A percentile compares a stretch with the other conserved stretches of the same genome.
Evolutionary conservation across 1,284 basidiomycete species (phyloP).

Genomic region (Sparassis latifolia): DNA sequence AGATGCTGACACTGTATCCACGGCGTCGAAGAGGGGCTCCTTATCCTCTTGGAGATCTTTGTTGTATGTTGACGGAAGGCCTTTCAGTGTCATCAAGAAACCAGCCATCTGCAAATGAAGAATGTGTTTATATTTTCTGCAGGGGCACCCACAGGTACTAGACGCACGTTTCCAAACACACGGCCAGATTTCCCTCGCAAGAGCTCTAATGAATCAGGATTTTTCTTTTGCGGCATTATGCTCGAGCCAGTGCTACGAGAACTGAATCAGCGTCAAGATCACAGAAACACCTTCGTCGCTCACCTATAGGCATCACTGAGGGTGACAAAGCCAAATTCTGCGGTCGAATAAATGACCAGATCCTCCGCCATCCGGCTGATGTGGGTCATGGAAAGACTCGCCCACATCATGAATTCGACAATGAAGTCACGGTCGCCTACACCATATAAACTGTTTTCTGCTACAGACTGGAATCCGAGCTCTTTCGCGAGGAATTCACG

Average conservation of each 20-base stretch:
- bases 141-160: not conserved
- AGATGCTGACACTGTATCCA: slow-evolving; percentile 87
- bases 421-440: slow-evolving; percentile 97
- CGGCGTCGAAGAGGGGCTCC: slow-evolving; percentile 92
- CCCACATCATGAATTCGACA: slow-evolving; percentile 96
- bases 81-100: slow-evolving; percentile 97
- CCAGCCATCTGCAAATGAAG: slow-evolving; percentile 75
- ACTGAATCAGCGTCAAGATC: not conserved
- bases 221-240: slow-evolving; percentile 99
- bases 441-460: slow-evolving; percentile 93
- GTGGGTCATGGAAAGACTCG: slow-evolving; percentile 88
- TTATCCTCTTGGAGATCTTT: slow-evolving; percentile 99
- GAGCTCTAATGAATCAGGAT: slow-evolving; percentile 94
- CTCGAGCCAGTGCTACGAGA: slow-evolving; percentile 85
- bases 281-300: slow-evolving; percentile 6
- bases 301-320: slow-evolving; percentile 95
- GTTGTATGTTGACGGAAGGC: slow-evolving; percentile 97
- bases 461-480: slow-evolving; percentile 78
- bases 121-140: not conserved
- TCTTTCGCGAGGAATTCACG: slow-evolving; percentile 84
- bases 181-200: slow-evolving; percentile 94
- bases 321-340: slow-evolving; percentile 93
- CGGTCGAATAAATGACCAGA: slow-evolving; percentile 92
- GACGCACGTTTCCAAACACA: slow-evolving; percentile 83
- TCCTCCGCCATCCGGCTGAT: slow-evolving; percentile 95